These are phyloP conservation scores for Malassezia yamatoensis DNA, from an alignment of 1,284 basidiomycete species.

Conservation along the genomic window DNA sequence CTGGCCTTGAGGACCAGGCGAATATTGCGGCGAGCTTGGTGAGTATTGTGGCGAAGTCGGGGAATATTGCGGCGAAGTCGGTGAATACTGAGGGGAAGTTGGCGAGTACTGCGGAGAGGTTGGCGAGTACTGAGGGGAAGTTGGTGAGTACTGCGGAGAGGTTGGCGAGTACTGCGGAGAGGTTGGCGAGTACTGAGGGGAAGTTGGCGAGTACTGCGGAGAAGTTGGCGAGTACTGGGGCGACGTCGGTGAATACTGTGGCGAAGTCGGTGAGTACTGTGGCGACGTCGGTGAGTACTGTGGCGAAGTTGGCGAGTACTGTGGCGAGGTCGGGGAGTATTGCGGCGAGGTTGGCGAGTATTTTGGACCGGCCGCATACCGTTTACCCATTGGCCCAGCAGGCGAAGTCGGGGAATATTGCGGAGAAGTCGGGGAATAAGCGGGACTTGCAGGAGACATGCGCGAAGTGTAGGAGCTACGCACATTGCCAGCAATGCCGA, in stretches of 20 bases:
- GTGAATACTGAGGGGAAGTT: constrained; percentile 30
- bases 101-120: constrained; percentile 51
- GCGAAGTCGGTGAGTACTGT: constrained; percentile 38
- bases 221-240: constrained; percentile 48
- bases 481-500: constrained; percentile 8
- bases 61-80: constrained; percentile 51
- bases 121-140: constrained; percentile 48
- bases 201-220: constrained; percentile 42
- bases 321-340: constrained; percentile 45
- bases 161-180: constrained; percentile 38
- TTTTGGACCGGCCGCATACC: no score
- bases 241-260: constrained; percentile 62
- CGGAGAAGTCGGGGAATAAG: constrained; percentile 20
- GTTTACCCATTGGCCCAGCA: constrained; percentile 32
- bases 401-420: constrained; percentile 16
- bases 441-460: constrained; percentile 41
- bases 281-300: constrained; percentile 42
- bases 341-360: constrained; percentile 40
- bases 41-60: constrained; percentile 59
- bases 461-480: constrained; percentile 53
- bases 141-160: constrained; percentile 45
- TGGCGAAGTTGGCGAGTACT: constrained; percentile 41
- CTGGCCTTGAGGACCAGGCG: constrained; percentile 13
- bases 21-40: constrained; percentile 44
- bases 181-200: constrained; percentile 37